Evolutionary conservation across 2,329 filamentous ascomycete species (phyloP).

Genomic region (Podosphaera leucotricha): DNA sequence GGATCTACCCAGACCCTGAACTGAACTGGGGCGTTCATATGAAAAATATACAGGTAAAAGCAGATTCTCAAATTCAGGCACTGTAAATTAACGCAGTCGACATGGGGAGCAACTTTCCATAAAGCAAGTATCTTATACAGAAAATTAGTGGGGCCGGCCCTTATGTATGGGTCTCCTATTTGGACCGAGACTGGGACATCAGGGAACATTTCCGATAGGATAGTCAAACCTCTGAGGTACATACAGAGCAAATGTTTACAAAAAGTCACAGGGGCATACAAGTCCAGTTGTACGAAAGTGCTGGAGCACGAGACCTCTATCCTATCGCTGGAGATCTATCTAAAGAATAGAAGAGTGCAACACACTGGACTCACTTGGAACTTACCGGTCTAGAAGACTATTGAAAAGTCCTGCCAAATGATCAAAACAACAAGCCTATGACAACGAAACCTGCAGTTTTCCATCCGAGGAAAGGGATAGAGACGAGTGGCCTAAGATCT

Average conservation of each 20-base stretch:
- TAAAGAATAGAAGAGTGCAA: too few relatives aligned
- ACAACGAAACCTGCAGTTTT: too few relatives aligned
- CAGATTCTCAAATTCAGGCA: background rate
- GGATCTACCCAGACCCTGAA: background rate
- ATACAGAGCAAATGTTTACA: background rate
- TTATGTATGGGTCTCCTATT: background rate
- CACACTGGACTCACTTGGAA: too few relatives aligned
- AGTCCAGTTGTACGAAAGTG: background rate
- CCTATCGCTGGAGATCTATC: too few relatives aligned
- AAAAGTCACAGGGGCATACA: background rate
- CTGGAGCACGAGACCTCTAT: background rate
- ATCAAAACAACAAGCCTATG: background rate
- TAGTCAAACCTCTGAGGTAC: background rate
- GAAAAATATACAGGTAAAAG: background rate
- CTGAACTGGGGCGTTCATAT: background rate
- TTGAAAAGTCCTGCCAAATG: background rate
- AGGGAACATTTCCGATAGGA: background rate
- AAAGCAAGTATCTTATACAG: background rate
- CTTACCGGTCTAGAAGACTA: background rate
- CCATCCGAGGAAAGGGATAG: too few relatives aligned
- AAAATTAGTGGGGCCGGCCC: background rate
- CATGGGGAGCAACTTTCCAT: conserved; percentile 1
- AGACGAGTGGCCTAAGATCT: too few relatives aligned
- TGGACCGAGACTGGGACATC: background rate
- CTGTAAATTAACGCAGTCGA: background rate